Conservation (phyloP, 805 yeast genomes). For the Nakazawaea populi region DNA sequence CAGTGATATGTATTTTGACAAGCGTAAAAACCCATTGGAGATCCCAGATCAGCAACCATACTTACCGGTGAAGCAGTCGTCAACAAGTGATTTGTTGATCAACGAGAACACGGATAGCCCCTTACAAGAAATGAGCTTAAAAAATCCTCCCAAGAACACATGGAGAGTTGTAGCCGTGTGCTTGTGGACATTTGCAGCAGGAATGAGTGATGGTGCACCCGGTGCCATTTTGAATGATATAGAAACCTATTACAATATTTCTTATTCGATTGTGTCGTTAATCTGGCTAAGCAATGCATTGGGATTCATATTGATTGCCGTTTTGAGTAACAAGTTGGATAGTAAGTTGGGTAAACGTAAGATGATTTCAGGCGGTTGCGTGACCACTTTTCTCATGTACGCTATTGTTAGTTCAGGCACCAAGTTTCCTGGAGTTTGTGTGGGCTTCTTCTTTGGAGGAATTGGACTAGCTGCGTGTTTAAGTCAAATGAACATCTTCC, state of each 20-base stretch:
- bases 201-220: slow-evolving; percentile 51
- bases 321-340: slow-evolving; percentile 39
- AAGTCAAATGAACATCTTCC: slow-evolving; percentile 47
- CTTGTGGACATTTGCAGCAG: slow-evolving; percentile 34
- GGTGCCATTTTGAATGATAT: slow-evolving; percentile 56
- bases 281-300: slow-evolving; percentile 54
- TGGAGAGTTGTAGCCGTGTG: slow-evolving; percentile 36
- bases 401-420: slow-evolving; percentile 43
- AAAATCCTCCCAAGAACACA: slow-evolving; percentile 35
- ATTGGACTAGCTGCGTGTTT: slow-evolving; percentile 44
- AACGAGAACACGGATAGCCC: slow-evolving; percentile 11
- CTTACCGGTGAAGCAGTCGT: neutral
- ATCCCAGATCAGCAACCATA: slow-evolving; percentile 16
- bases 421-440: slow-evolving; percentile 39
- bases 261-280: slow-evolving; percentile 48
- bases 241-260: slow-evolving; percentile 40
- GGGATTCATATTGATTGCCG: slow-evolving; percentile 49
- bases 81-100: neutral
- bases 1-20: slow-evolving; percentile 1
- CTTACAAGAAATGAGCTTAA: slow-evolving; percentile 25
- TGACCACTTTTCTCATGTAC: slow-evolving; percentile 33
- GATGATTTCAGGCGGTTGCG: slow-evolving; percentile 33
- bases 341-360: slow-evolving; percentile 33
- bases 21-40: neutral
- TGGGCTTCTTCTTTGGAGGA: slow-evolving; percentile 54